Evolutionary conservation across 1,284 basidiomycete species (phyloP).

Genomic region (Cystobasidiaceae sp.): DNA sequence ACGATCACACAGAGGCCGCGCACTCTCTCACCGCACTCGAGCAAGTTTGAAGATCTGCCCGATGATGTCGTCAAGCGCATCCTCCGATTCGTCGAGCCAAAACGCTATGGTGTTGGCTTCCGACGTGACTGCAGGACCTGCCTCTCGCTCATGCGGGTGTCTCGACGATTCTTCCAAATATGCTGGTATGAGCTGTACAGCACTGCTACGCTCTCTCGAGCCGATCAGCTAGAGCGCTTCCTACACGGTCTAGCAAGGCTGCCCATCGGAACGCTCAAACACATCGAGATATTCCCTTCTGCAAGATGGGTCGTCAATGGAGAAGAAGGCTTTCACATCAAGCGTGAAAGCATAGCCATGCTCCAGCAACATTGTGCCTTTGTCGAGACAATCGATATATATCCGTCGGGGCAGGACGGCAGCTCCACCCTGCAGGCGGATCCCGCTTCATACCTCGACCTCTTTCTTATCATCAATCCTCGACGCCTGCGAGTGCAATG

Average conservation of each 20-base stretch:
- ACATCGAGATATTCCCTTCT: slow-evolving; percentile 20
- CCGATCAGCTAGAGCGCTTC: slow-evolving; percentile 3
- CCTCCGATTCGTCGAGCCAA: not conserved
- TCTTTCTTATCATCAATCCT: slow-evolving; percentile 14
- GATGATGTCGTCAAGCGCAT: slow-evolving; percentile 15
- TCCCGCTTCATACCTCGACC: slow-evolving; percentile 6
- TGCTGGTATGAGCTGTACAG: not conserved
- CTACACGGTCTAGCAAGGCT: not conserved
- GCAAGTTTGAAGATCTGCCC: not conserved
- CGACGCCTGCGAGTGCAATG: slow-evolving; percentile 13
- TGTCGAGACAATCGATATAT: slow-evolving; percentile 9
- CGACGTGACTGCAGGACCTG: not conserved
- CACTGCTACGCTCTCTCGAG: slow-evolving; percentile 6
- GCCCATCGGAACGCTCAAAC: not conserved
- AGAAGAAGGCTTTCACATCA: slow-evolving; percentile 12
- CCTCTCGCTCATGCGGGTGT: slow-evolving; percentile 1
- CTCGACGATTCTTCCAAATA: not conserved
- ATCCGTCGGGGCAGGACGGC: slow-evolving; percentile 10
- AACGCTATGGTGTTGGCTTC: slow-evolving; percentile 9
- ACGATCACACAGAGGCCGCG: no score
- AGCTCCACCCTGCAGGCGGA: slow-evolving; percentile 14
- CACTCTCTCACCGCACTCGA: no score
- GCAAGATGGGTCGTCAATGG: slow-evolving; percentile 13
- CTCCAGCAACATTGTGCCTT: not conserved
- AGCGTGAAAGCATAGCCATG: not conserved